These are phyloP conservation scores for Stephanodiscus minutulus DNA, from an alignment of 108 stramenopile species.

Conservation along the genomic window DNA sequence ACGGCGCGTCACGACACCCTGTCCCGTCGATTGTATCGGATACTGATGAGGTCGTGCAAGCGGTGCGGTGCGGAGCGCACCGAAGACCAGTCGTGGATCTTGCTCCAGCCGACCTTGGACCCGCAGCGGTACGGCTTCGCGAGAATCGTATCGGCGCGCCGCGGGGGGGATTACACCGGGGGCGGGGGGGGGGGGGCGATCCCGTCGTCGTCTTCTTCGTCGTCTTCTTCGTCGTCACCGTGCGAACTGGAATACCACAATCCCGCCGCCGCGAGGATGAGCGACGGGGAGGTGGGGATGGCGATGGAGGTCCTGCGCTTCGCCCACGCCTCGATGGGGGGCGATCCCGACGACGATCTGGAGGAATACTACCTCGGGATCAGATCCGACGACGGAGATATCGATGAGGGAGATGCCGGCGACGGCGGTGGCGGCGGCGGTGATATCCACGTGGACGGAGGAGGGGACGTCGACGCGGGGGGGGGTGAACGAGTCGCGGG, in stretches of 20 bases:
- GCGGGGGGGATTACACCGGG: conserved; percentile 11
- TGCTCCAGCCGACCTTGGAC: conserved; percentile 46
- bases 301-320: conserved; percentile 50
- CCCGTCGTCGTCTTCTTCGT: background rate
- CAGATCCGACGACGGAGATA: background rate
- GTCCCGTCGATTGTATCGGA: conserved; percentile 37
- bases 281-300: conserved; percentile 28
- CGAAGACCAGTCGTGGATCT: conserved; percentile 19
- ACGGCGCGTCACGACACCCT: conserved; percentile 35
- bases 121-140: conserved; percentile 43
- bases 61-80: conserved; percentile 12
- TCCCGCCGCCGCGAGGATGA: conserved; percentile 10
- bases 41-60: conserved; percentile 23
- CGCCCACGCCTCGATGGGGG: conserved; percentile 38
- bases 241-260: background rate
- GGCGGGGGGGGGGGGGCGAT: conserved; percentile 6
- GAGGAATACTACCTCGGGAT: conserved; percentile 37
- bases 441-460: conserved; percentile 1
- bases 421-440: background rate
- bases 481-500: no score
- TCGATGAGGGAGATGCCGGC: background rate
- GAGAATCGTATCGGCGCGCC: conserved; percentile 18
- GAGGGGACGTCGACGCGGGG: no score
- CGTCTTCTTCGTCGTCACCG: no score
- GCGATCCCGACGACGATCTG: conserved; percentile 40